Conservation (phyloP, 129 eudicot genomes). For the Heracleum sosnowskyi region DNA sequence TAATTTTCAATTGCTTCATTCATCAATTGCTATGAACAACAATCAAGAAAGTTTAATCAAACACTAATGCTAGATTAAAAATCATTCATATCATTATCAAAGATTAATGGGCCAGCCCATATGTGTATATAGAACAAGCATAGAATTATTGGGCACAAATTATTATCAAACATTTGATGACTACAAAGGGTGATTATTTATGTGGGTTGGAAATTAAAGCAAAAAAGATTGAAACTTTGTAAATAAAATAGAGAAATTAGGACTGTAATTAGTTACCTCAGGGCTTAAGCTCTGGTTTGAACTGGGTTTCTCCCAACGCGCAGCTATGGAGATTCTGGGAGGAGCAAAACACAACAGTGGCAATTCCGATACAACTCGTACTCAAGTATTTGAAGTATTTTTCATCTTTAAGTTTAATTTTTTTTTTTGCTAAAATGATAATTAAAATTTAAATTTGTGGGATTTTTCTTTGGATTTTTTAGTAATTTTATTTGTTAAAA, state of each 20-base stretch:
- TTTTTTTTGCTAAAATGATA: too few relatives aligned
- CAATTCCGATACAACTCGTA: neutral
- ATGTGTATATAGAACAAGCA: neutral
- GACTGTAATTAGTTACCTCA: neutral
- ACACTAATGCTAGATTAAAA: neutral
- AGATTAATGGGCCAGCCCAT: neutral
- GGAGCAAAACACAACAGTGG: neutral
- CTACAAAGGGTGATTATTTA: neutral
- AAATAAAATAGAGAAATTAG: neutral
- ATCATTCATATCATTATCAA: neutral
- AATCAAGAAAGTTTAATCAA: neutral
- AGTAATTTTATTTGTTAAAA: too few relatives aligned
- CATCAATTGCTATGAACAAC: neutral
- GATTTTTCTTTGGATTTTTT: too few relatives aligned
- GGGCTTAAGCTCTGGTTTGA: neutral
- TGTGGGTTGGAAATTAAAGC: neutral
- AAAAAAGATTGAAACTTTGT: neutral
- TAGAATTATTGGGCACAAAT: neutral
- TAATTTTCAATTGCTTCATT: neutral
- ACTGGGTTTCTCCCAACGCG: neutral
- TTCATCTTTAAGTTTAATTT: too few relatives aligned
- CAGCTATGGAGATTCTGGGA: neutral
- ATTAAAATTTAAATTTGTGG: too few relatives aligned
- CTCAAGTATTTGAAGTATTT: too few relatives aligned
- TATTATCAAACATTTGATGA: neutral